Evolutionary conservation across 164 flowering plant genomes (phyloP), one percentile per base, ranked within the genome.

Genomic region (Brasenia schreberi): DNA sequence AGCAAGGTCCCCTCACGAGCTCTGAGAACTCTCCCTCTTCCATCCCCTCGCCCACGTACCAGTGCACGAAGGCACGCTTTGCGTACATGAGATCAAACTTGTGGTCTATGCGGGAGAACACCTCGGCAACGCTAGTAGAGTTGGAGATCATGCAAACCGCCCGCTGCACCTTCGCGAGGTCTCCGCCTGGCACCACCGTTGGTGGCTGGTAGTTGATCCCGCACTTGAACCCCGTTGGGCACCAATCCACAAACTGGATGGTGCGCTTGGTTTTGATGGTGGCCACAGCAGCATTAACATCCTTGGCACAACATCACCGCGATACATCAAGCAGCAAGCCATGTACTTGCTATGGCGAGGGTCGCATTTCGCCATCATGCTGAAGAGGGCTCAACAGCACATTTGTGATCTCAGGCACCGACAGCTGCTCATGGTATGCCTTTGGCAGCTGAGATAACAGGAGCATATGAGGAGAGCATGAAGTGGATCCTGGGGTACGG

Each of bases 11-110:
- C 90, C 70, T 85, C 87, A 11, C 86, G 70, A 4, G 90, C 87
- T 85, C 90, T 0, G 90, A 85, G 53, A 85, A 86, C 73, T 85
- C 87, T 5, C 87, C 90, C 72, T 86, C 90, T 76, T 86, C 90
- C 90, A 84, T 86, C 7, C 90, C 88, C 71, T 86, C 88, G 70
- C 90, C 90, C 16, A 84, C 90, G 66, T 86, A 84, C 90, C 90
- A 86, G 42, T 86, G 90, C 56, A 86, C 90, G 66, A 86, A 84
- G 0, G 90, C 90, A n/a, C 88, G 53, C 81, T 85, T 85, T 0
- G 83, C 78, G 43, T 85, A 83, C 89, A 85, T 85, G 27, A 85
- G 66, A 76, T 85, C 87, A 68, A 85, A 85, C 79, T 85, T 85
- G 59, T 80, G 82, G 66, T 83, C 87, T 65, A 85, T 81, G 67